Evolutionary conservation across 176 grass and related monocot species (phyloP).

Genomic region (Carex parvula): DNA sequence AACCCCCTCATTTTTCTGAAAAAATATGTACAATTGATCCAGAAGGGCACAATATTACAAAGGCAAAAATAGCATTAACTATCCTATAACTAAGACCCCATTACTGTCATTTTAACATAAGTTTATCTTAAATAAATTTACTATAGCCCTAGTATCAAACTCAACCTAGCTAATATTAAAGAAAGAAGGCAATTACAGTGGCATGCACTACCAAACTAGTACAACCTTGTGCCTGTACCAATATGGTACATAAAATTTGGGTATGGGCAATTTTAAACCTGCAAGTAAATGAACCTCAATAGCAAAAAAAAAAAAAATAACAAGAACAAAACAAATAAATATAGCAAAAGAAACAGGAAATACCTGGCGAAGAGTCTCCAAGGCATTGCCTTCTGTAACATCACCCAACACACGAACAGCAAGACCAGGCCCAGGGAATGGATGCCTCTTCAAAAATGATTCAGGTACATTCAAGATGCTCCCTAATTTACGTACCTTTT

Average conservation of each 20-base stretch:
- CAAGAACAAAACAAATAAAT: not conserved
- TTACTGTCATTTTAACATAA: not conserved
- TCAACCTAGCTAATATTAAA: not conserved
- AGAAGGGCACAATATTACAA: not conserved
- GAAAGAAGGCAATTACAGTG: not conserved
- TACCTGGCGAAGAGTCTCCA: constrained; percentile 86
- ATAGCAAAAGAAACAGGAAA: not conserved
- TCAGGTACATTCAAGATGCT: constrained; percentile 79
- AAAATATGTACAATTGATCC: not conserved
- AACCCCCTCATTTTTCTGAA: not conserved
- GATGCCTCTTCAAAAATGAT: constrained; percentile 86
- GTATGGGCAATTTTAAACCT: not conserved
- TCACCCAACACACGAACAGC: constrained; percentile 79
- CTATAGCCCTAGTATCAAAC: not conserved
- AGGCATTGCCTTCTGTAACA: constrained; percentile 82
- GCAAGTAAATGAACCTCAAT: not conserved
- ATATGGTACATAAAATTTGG: not conserved
- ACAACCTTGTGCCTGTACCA: not conserved
- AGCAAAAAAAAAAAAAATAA: not conserved
- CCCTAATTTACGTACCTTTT: constrained; percentile 75
- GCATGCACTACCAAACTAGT: not conserved
- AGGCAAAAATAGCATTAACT: not conserved
- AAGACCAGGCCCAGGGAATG: constrained; percentile 94
- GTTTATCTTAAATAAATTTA: not conserved
- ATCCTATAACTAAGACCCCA: not conserved